phyloP scores from a whole-genome alignment of 257 asterid species.

The Penstemon barbatus region DNA sequence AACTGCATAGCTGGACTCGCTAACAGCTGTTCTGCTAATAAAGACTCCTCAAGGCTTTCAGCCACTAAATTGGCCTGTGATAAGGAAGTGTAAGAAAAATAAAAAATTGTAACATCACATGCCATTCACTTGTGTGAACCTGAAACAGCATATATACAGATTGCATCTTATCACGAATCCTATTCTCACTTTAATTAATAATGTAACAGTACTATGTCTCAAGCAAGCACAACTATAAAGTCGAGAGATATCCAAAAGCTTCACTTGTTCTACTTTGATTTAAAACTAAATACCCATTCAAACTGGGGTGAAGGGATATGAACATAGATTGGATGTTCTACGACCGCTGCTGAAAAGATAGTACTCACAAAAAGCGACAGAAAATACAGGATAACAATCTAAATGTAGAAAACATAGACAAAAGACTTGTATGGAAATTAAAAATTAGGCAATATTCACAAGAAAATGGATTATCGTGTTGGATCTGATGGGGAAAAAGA shows the following conservation, averaged over 20 bases:
- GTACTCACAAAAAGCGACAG: conserved; percentile 5
- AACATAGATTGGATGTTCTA: conserved; percentile 10
- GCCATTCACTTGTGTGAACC: neutral
- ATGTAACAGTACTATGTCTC: neutral
- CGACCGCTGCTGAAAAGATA: conserved; percentile 13
- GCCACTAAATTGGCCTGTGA: conserved; percentile 57
- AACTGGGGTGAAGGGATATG: neutral
- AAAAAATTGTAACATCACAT: too few species aligned
- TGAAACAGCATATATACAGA: neutral
- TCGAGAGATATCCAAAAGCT: too few species aligned
- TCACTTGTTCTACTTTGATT: neutral
- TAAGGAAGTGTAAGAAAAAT: conserved; percentile 23
- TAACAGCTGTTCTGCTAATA: conserved; percentile 51
- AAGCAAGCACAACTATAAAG: too few species aligned
- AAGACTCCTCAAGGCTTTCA: conserved; percentile 56
- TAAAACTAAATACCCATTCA: neutral
- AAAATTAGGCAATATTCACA: neutral
- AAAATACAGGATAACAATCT: neutral
- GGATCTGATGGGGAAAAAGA: conserved; percentile 18
- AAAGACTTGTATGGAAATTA: neutral
- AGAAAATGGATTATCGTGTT: conserved; percentile 16
- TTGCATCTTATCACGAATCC: conserved; percentile 6
- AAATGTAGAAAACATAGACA: conserved; percentile 8
- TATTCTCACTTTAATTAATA: neutral
- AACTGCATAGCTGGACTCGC: conserved; percentile 62